phyloP scores from a whole-genome alignment of 352 stramenopile species.

The Phytophthora colocasiae region DNA sequence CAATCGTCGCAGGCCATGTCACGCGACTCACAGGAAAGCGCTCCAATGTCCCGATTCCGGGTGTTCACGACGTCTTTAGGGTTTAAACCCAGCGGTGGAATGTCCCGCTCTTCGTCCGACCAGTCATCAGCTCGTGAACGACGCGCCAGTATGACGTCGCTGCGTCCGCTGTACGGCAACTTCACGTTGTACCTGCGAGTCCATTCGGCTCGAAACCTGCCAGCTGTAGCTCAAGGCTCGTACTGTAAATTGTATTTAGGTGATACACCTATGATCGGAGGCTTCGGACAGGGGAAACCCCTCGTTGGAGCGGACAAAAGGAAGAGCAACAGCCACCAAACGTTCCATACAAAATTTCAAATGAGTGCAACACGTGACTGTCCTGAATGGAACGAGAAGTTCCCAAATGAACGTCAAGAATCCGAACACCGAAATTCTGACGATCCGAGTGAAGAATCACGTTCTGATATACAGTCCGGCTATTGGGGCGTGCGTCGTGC shows the following conservation, averaged over 20 bases:
- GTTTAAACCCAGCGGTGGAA: slow-evolving; percentile 9
- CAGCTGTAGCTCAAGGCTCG: slow-evolving; percentile 46
- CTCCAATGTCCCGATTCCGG: slow-evolving; percentile 26
- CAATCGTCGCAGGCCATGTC: slow-evolving; percentile 13
- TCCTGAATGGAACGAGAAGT: slow-evolving; percentile 84
- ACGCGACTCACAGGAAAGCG: slow-evolving; percentile 3
- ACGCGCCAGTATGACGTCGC: slow-evolving; percentile 12
- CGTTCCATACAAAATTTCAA: slow-evolving; percentile 69
- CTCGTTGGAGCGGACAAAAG: slow-evolving; percentile 15
- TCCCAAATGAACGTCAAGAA: slow-evolving; percentile 63
- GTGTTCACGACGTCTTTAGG: slow-evolving; percentile 32
- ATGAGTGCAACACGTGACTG: slow-evolving; percentile 34
- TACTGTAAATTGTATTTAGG: slow-evolving; percentile 84
- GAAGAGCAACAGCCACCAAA: slow-evolving; percentile 39
- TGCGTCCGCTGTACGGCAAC: slow-evolving; percentile 20
- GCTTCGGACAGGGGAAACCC: slow-evolving; percentile 35
- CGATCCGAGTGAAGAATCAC: slow-evolving; percentile 79
- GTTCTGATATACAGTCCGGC: slow-evolving; percentile 68
- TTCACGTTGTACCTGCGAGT: slow-evolving; percentile 76
- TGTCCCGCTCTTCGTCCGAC: slow-evolving; percentile 12
- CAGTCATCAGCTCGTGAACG: slow-evolving; percentile 9
- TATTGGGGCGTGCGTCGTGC: slow-evolving; percentile 65
- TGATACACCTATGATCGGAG: slow-evolving; percentile 53
- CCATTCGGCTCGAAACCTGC: slow-evolving; percentile 63
- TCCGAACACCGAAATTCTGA: slow-evolving; percentile 59